Conservation (phyloP, 2,329 filamentous ascomycete species). For the Cryphonectria carpinicola region DNA sequence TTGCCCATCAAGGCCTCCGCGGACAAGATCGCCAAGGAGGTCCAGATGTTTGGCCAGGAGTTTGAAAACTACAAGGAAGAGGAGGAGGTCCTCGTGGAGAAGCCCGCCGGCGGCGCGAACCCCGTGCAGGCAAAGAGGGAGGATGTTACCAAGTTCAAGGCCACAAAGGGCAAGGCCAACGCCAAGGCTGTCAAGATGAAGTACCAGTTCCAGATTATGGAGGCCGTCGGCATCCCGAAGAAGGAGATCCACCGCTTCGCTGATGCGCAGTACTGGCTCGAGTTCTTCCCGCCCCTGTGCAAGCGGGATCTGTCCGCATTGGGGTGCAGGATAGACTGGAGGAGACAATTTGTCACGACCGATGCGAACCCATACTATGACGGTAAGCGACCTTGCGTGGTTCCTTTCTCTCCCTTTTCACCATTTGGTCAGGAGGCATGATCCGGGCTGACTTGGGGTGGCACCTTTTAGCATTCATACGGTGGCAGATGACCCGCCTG, state of each 20-base stretch:
- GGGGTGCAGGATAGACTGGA: slow-evolving; percentile 89
- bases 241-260: slow-evolving; percentile 94
- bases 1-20: slow-evolving; percentile 98
- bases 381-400: slow-evolving; percentile 35
- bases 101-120: slow-evolving; percentile 63
- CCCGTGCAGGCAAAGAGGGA: slow-evolving; percentile 63
- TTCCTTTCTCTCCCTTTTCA: background rate
- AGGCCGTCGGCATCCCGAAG: slow-evolving; percentile 82
- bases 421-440: background rate
- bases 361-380: slow-evolving; percentile 98
- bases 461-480: slow-evolving; percentile 65
- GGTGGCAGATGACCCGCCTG: slow-evolving; percentile 96
- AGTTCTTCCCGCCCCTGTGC: slow-evolving; percentile 86
- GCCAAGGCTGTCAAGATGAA: slow-evolving; percentile 92
- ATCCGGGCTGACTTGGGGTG: background rate
- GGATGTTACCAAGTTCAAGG: slow-evolving; percentile 88
- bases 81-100: slow-evolving; percentile 52
- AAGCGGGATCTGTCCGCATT: slow-evolving; percentile 80
- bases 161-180: slow-evolving; percentile 89
- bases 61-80: slow-evolving; percentile 79
- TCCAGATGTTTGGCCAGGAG: slow-evolving; percentile 83
- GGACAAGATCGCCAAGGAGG: slow-evolving; percentile 90
- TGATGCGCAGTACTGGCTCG: slow-evolving; percentile 88
- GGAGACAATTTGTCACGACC: slow-evolving; percentile 89
- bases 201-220: slow-evolving; percentile 92